Percentiles rank a stretch among this genome's conserved stretches.
Conservation (phyloP, 805 yeast genomes). For the Myxozyma melibiosi region DNA sequence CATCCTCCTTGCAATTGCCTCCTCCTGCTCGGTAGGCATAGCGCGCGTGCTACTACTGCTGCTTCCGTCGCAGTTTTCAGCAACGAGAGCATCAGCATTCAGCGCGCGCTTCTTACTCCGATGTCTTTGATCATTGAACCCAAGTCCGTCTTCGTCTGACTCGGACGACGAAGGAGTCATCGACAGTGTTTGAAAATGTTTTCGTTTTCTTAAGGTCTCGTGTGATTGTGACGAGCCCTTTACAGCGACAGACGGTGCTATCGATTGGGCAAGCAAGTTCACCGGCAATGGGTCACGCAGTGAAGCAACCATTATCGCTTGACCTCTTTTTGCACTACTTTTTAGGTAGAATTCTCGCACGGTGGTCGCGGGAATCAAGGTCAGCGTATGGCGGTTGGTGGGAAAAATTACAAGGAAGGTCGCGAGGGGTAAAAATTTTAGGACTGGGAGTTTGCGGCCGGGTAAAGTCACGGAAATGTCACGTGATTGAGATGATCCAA, state of each 20-base stretch:
- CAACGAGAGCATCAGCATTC: too few species aligned
- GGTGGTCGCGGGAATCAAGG: too few species aligned
- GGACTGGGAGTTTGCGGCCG: slow-evolving; percentile 3
- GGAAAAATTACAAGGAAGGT: too few species aligned
- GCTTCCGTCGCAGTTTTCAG: neutral
- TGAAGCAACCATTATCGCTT: slow-evolving; percentile 10
- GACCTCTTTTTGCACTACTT: neutral
- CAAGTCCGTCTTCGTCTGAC: neutral
- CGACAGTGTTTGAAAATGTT: neutral
- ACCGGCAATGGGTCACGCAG: slow-evolving; percentile 12
- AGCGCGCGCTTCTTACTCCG: slow-evolving; percentile 1
- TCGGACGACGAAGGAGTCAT: slow-evolving; percentile 7
- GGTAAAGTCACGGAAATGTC: neutral
- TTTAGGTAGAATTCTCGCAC: neutral
- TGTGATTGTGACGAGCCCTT: slow-evolving; percentile 4
- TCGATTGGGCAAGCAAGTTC: neutral
- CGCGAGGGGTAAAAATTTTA: slow-evolving; percentile 8
- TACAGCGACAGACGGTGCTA: slow-evolving; percentile 3
- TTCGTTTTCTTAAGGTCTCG: neutral
- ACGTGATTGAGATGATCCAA: neutral
- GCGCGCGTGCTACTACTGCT: neutral
- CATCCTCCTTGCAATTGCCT: slow-evolving; percentile 15
- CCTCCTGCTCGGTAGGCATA: neutral
- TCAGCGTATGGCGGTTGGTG: too few species aligned
- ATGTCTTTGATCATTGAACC: neutral